phyloP scores from a whole-genome alignment of 2,329 filamentous ascomycete species.

The Rhinocladiella mackenziei region DNA sequence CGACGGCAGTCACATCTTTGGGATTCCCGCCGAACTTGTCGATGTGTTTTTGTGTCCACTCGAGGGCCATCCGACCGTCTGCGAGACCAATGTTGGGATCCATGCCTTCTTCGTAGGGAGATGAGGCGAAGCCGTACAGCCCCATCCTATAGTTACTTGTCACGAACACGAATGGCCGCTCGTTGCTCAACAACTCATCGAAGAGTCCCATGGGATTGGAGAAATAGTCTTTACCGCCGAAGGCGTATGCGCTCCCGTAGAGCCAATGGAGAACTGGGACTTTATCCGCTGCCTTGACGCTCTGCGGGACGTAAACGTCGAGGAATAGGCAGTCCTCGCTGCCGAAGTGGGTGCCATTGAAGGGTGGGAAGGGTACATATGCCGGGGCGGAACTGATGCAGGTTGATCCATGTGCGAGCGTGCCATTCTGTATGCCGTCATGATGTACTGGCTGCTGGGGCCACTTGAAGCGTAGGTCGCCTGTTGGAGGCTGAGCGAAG shows the following conservation, averaged over 20 bases:
- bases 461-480: conserved; percentile 12
- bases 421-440: background rate
- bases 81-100: conserved; percentile 23
- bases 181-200: conserved; percentile 2
- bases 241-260: conserved; percentile 10
- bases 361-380: conserved; percentile 2
- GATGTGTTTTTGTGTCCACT: conserved; percentile 27
- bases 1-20: conserved; percentile 22
- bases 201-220: conserved; percentile 9
- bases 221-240: conserved; percentile 7
- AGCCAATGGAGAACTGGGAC: conserved; percentile 20
- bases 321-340: conserved; percentile 19
- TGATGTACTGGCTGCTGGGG: conserved; percentile 5
- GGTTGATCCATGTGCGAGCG: background rate
- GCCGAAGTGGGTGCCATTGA: conserved; percentile 13
- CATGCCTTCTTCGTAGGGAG: conserved; percentile 7
- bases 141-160: conserved; percentile 21
- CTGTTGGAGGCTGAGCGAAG: conserved; percentile 20
- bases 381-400: conserved; percentile 13
- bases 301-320: conserved; percentile 14
- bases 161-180: conserved; percentile 15
- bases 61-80: conserved; percentile 24
- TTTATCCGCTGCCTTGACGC: conserved; percentile 1
- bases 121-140: conserved; percentile 12
- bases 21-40: conserved; percentile 25